Conservation (phyloP, 805 yeast species). For the Pichia paraexigua region DNA sequence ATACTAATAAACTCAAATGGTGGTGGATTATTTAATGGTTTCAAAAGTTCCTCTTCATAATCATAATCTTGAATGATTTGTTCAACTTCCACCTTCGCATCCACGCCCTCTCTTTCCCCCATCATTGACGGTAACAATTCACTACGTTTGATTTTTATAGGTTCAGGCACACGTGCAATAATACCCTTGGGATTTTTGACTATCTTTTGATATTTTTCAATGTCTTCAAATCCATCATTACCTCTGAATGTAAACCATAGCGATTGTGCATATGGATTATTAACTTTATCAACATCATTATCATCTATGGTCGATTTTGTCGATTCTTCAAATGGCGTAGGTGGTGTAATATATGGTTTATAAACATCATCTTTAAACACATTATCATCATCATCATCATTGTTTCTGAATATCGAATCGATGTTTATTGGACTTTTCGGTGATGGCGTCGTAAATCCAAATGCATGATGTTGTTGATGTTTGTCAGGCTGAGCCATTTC, state of each 20-base stretch:
- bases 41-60: background rate
- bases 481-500: background rate
- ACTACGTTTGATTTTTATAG: background rate
- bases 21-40: conserved; percentile 4
- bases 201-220: conserved; percentile 9
- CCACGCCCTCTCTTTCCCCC: conserved; percentile 1
- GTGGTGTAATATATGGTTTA: conserved; percentile 13
- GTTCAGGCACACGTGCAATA: background rate
- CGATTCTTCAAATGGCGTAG: conserved; percentile 11
- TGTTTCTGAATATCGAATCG: background rate
- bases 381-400: too few relatives aligned
- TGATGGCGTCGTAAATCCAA: background rate
- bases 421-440: background rate
- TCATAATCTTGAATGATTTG: background rate
- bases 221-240: conserved; percentile 30
- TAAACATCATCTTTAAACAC: conserved; percentile 9
- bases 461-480: too few relatives aligned
- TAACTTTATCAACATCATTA: too few relatives aligned
- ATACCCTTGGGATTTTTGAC: background rate
- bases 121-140: conserved; percentile 4
- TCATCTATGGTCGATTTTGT: background rate
- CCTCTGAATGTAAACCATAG: conserved; percentile 33
- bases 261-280: conserved; percentile 37
- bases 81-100: background rate
- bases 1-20: conserved; percentile 6